phyloP scores from a whole-genome alignment of 2,329 filamentous ascomycete genomes.

The Stachybotrys chartarum region DNA sequence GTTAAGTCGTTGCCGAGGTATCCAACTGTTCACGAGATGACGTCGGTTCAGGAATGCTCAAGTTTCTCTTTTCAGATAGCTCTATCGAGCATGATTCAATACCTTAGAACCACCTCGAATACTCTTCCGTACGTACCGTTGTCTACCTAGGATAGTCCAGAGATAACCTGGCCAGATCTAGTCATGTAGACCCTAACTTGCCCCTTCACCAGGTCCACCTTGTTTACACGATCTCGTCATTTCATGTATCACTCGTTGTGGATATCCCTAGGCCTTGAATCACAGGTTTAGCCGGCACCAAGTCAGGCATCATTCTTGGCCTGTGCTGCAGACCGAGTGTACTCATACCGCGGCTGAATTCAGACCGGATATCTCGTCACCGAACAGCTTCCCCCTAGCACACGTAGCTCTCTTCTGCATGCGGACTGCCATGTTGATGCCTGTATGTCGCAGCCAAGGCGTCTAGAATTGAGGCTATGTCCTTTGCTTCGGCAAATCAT shows the following conservation, averaged over 20 bases:
- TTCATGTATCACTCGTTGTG: background rate
- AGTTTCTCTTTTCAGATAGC: too few relatives aligned
- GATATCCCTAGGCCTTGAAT: background rate
- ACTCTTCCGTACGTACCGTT: too few relatives aligned
- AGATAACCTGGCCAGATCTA: background rate
- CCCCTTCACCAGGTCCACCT: background rate
- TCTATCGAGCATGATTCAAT: too few relatives aligned
- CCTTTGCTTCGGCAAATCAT: background rate
- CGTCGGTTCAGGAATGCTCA: too few relatives aligned
- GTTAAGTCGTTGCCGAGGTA: too few relatives aligned
- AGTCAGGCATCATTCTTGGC: background rate
- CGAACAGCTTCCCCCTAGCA: background rate
- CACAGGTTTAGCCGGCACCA: background rate
- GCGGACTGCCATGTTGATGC: too few relatives aligned
- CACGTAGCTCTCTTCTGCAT: background rate
- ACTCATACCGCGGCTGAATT: background rate
- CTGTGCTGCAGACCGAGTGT: background rate
- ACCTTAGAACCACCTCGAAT: too few relatives aligned
- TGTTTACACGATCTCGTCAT: background rate
- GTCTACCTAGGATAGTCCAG: background rate
- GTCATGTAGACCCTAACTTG: background rate
- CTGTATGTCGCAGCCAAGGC: too few relatives aligned
- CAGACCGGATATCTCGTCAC: background rate
- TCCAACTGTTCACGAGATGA: too few relatives aligned
- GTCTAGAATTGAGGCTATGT: background rate